A percentile compares a stretch with the other conserved stretches of the same genome.
These are phyloP conservation scores for Platanus orientalis DNA, from an alignment of 164 flowering plant genomes.

Conservation along the genomic window DNA sequence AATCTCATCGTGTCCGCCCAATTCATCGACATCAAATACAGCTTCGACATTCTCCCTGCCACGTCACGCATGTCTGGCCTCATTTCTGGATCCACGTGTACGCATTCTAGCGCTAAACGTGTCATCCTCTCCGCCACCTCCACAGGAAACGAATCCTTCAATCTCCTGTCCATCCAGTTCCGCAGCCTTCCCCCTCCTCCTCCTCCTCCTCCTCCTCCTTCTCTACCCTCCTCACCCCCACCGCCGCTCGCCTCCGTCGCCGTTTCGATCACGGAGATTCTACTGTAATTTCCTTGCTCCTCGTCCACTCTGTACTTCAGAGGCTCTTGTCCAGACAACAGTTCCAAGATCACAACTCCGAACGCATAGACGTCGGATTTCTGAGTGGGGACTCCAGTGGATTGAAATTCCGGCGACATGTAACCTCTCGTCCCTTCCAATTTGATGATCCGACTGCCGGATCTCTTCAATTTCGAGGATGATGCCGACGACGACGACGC, in stretches of 20 bases:
- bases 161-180: conserved; percentile 62
- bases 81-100: conserved; percentile 47
- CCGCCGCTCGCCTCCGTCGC: conserved; percentile 44
- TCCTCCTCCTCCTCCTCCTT: background rate
- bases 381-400: conserved; percentile 38
- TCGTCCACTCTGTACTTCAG: conserved; percentile 38
- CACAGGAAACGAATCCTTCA: conserved; percentile 77
- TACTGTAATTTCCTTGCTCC: conserved; percentile 34
- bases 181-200: conserved; percentile 42
- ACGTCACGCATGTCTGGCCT: conserved; percentile 71
- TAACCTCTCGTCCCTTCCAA: conserved; percentile 71
- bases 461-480: conserved; percentile 15
- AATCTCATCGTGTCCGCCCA: conserved; percentile 48
- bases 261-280: conserved; percentile 46
- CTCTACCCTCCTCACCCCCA: background rate
- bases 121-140: conserved; percentile 66
- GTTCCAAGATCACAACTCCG: conserved; percentile 73
- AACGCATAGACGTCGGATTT: conserved; percentile 63
- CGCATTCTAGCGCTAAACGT: conserved; percentile 57
- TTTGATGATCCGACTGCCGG: conserved; percentile 27
- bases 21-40: conserved; percentile 47
- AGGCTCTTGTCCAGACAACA: conserved; percentile 63
- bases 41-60: conserved; percentile 46
- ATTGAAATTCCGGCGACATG: conserved; percentile 71
- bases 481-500: background rate